Evolutionary conservation across 2,329 filamentous ascomycete genomes (phyloP), one percentile per base, ranked within the genome.

Genomic region (Microdochium paspali): DNA sequence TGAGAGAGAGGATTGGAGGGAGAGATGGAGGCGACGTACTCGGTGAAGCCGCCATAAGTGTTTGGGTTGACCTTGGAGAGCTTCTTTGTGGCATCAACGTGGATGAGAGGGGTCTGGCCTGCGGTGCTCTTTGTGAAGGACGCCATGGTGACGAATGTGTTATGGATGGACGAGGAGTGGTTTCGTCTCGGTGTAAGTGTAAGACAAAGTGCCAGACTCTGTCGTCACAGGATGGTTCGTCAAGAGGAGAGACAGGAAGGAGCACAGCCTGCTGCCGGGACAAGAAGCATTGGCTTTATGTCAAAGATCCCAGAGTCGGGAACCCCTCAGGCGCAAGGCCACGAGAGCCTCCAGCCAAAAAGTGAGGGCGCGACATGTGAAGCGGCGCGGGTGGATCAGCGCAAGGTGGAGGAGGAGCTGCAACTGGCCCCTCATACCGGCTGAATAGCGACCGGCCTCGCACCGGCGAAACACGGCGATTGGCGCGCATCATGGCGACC

Each of bases 1-100:
- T 26, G 2, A 45, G 25, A 24, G n/a, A 15, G 26, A 45, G 30
- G 30, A n/a, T 28, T 46, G 18, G 23, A 24, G 20, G 28, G 31
- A n/a, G n/a, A n/a, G n/a, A n/a, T n/a, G 35, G 18, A 9, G 31
- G 26, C 26, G 5, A 64, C 79, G 66, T 69, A 87, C 85, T 93
- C 87, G 50, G 84, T 88, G 66, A 93, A 93, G 10, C 87, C 87
- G 48, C 85, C 84, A 73, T 91, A 93, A 57, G 86, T 87, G 60
- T 87, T 87, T 51, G 85, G 79, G 58, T 90, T 82, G 58, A 93
- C 88, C 61, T 82, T 82, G 49, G 84, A 83, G 47, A 90, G 66
- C 54, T 76, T 79, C 62, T 85, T 77, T 15, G 67, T 63, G 4
- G 83, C 71, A 59, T 87, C 79, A 50, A 90, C 69, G 47, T 76